Evolutionary conservation across 2,329 filamentous ascomycete species (phyloP), one percentile per base, ranked within the genome.

Genomic region (Colletotrichum cereale): DNA sequence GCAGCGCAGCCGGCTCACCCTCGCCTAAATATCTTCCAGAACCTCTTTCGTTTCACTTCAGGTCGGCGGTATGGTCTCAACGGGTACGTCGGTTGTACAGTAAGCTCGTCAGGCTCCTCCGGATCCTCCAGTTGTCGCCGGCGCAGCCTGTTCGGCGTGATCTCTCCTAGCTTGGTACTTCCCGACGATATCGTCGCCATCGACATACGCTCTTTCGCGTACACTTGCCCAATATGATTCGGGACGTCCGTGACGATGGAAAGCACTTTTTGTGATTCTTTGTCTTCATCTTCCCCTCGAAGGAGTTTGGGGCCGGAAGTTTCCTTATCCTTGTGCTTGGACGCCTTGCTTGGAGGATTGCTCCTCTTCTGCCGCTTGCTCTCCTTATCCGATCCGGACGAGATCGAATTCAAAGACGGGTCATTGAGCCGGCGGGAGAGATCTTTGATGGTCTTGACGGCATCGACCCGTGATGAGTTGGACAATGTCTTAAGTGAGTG

Each of bases 401-500:
- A 58, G 40, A n/a, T 65, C 10, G 55, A 34, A 24, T 50, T 50
- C 26, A 53, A 10, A 14, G 57, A 36, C 52, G 73, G 64, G 44
- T 66, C 74, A 53, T 58, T 75, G 38, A 78, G 77, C 75, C 76
- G 81, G 58, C 75, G 67, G 2, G 86, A 87, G 34, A 88, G 78
- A 21, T 82, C 80, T 62, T 86, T 82, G 65, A 89, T 87, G 10
- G 86, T 80, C 66, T 80, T 80, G 71, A 88, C 82, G 1, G 86
- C 85, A 61, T 87, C 84, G n/a, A 81, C 71, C 34, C 86, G 80
- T 0, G 86, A 87, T 3, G 82, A 77, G 68, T 83, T 84, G 4
- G 86, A 88, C 36, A 88, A 75, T 7, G 82, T 80, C 71, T 84
- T 77, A 36, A 89, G 80, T 2, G 84, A 84, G 34, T 82, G 80